These are phyloP conservation scores for Dictyostelium firmibasis DNA, from an alignment of 78 protist genomes.

Conservation along the genomic window DNA sequence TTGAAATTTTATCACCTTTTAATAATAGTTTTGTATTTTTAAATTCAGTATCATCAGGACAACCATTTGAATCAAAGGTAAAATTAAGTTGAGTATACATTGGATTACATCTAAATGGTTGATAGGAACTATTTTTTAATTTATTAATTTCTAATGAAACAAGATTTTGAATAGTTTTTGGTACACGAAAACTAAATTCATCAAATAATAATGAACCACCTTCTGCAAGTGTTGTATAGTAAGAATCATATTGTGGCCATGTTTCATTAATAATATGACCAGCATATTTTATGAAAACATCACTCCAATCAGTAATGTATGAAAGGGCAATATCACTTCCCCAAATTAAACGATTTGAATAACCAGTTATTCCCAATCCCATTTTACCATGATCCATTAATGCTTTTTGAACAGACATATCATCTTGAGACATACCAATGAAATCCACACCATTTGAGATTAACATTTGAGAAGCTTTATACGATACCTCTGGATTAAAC, in stretches of 20 bases:
- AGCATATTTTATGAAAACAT: not conserved
- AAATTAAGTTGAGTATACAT: not conserved
- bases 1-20: too few relatives aligned
- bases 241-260: not conserved
- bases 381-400: not conserved
- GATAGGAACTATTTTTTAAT: not conserved
- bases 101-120: constrained; percentile 25
- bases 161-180: not conserved
- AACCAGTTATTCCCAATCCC: constrained; percentile 34
- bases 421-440: constrained; percentile 32
- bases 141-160: not conserved
- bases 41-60: not conserved
- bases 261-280: not conserved
- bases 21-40: not conserved
- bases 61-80: not conserved
- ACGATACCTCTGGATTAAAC: constrained; percentile 21
- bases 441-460: constrained; percentile 16
- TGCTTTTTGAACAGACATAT: constrained; percentile 24
- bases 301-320: constrained; percentile 9
- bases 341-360: not conserved
- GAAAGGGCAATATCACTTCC: not conserved
- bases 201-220: constrained; percentile 10
- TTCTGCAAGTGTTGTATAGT: not conserved
- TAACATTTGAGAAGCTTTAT: not conserved
- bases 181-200: not conserved